Conservation (phyloP, 192 early-diverging fungal genomes). For the Coemansia sp. region DNA sequence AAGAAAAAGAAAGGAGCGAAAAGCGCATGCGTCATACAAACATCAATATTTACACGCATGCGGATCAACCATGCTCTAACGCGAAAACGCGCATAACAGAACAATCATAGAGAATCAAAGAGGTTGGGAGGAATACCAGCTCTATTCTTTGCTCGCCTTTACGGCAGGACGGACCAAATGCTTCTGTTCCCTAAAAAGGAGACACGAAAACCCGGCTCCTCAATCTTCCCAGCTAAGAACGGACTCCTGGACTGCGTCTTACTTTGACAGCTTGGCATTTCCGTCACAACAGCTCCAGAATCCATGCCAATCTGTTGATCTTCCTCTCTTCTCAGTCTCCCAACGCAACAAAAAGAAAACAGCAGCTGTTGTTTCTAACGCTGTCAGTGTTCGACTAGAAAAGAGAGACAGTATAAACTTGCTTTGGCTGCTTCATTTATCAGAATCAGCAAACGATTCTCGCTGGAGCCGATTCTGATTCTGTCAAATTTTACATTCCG, state of each 20-base stretch:
- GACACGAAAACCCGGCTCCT: not conserved
- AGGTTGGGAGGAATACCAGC: not conserved
- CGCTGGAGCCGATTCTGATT: not conserved
- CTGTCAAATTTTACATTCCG: not conserved
- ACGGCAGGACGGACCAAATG: not conserved
- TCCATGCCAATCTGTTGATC: no score
- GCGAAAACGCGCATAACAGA: not conserved
- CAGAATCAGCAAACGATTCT: not conserved
- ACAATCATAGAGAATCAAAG: not conserved
- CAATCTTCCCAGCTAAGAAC: no score
- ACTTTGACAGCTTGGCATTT: no score
- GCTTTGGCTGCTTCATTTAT: not conserved
- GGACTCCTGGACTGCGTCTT: no score
- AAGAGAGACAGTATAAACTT: not conserved
- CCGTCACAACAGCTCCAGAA: no score
- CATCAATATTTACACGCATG: not conserved
- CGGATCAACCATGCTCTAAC: not conserved
- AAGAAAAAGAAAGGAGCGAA: not conserved
- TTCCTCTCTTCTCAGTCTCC: no score
- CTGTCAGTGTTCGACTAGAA: not conserved
- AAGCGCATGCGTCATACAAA: not conserved
- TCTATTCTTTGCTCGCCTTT: not conserved
- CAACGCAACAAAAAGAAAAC: no score
- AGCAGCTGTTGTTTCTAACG: no score
- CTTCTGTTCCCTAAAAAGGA: not conserved